A percentile compares a stretch with the other conserved stretches of the same genome.
These are phyloP conservation scores for Elsinoe necatrix DNA, from an alignment of 2,329 filamentous ascomycete species.

Conservation along the genomic window DNA sequence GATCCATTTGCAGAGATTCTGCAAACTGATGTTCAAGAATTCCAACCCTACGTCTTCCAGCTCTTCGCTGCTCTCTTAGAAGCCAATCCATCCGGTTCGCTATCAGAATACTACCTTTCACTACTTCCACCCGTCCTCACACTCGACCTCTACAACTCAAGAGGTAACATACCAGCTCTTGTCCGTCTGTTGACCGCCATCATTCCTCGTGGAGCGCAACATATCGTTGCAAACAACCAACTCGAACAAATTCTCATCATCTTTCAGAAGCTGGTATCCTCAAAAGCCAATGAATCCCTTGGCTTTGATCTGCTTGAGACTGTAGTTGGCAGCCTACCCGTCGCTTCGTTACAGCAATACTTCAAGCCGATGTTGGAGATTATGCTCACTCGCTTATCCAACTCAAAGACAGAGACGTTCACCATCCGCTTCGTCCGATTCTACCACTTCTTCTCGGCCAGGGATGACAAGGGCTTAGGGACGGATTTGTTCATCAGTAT, in stretches of 20 bases:
- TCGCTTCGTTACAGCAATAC: constrained; percentile 66
- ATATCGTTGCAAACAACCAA: constrained; percentile 70
- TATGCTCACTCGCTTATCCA: constrained; percentile 64
- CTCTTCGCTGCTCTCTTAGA: constrained; percentile 86
- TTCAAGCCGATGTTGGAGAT: constrained; percentile 73
- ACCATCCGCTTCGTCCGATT: constrained; percentile 84
- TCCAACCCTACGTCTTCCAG: constrained; percentile 94
- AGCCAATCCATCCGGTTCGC: constrained; percentile 66
- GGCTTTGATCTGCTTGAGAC: constrained; percentile 87
- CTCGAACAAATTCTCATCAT: constrained; percentile 85
- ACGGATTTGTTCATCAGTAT: constrained; percentile 84
- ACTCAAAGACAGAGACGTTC: constrained; percentile 72
- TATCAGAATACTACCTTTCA: constrained; percentile 72
- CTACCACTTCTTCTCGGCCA: constrained; percentile 83
- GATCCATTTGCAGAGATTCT: constrained; percentile 74
- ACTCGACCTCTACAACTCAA: constrained; percentile 80
- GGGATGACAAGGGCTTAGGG: constrained; percentile 71
- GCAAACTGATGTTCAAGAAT: constrained; percentile 78
- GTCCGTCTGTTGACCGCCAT: constrained; percentile 77
- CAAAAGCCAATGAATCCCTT: constrained; percentile 75
- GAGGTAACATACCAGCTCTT: constrained; percentile 86
- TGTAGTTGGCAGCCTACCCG: constrained; percentile 63
- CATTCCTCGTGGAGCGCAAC: constrained; percentile 64
- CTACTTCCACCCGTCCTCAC: constrained; percentile 70
- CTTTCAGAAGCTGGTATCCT: constrained; percentile 79